phyloP scores from a whole-genome alignment of 208 protist genomes.

The Trypanosoma scelopori region DNA sequence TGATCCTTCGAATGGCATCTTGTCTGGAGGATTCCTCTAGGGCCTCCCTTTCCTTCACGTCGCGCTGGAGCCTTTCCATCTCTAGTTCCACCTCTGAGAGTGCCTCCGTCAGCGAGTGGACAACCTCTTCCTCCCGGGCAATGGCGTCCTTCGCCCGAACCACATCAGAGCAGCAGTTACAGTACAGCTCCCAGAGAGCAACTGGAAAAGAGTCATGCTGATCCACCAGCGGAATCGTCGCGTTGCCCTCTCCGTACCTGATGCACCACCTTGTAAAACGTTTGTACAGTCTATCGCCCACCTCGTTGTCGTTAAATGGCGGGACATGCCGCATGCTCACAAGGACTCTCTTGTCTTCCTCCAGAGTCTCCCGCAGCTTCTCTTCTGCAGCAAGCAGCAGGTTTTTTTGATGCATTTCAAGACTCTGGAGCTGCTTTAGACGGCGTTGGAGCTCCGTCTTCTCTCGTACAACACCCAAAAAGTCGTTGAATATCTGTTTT shows the following conservation, averaged over 20 bases:
- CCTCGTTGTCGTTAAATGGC: slow-evolving; percentile 64
- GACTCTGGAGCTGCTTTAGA: slow-evolving; percentile 32
- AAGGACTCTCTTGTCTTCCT: slow-evolving; percentile 40
- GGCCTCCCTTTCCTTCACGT: slow-evolving; percentile 30
- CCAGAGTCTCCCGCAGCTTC: slow-evolving; percentile 34
- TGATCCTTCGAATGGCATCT: slow-evolving; percentile 34
- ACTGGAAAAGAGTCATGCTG: slow-evolving; percentile 40
- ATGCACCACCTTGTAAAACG: slow-evolving; percentile 69
- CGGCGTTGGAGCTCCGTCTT: slow-evolving; percentile 27
- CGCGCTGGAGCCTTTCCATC: slow-evolving; percentile 15
- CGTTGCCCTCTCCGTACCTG: slow-evolving; percentile 62
- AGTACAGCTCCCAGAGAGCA: slow-evolving; percentile 62
- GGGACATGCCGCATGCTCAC: slow-evolving; percentile 24
- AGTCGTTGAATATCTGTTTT: slow-evolving; percentile 29
- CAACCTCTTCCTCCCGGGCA: slow-evolving; percentile 23
- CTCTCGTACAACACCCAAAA: slow-evolving; percentile 24
- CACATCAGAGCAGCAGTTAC: slow-evolving; percentile 46
- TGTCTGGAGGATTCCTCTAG: slow-evolving; percentile 25
- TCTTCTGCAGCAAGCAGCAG: slow-evolving; percentile 29
- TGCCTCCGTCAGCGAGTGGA: slow-evolving; percentile 27
- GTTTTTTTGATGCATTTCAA: slow-evolving; percentile 36
- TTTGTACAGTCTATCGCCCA: slow-evolving; percentile 69
- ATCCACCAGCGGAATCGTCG: slow-evolving; percentile 27
- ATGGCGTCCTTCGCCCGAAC: slow-evolving; percentile 38
- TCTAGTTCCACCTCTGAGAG: slow-evolving; percentile 33